phyloP scores from a whole-genome alignment of 1,139 yeast genomes.

The Yamadazyma membranifaciens region DNA sequence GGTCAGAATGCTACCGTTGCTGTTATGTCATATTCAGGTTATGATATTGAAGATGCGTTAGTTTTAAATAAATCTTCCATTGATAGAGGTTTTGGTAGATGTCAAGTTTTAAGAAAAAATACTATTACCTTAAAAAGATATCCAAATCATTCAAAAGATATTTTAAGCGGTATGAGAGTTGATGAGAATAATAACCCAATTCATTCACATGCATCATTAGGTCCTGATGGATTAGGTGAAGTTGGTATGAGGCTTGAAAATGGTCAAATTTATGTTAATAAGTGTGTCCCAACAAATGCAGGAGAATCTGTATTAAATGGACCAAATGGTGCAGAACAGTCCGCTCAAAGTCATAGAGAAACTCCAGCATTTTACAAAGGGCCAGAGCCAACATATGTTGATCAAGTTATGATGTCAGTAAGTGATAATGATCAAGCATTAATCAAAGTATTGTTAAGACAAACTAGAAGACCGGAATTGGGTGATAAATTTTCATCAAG shows the following conservation, averaged over 20 bases:
- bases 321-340: conserved; percentile 19
- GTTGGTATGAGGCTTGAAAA: conserved; percentile 89
- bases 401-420: conserved; percentile 96
- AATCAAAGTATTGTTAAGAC: conserved; percentile 87
- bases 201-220: conserved; percentile 81
- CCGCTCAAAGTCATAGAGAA: conserved; percentile 70
- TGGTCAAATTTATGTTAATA: conserved; percentile 93
- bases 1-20: conserved; percentile 99
- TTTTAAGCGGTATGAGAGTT: conserved; percentile 86
- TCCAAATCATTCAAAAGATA: conserved; percentile 91
- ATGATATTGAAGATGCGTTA: conserved; percentile 98
- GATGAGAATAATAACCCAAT: conserved; percentile 79
- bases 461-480: conserved; percentile 95
- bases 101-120: conserved; percentile 94
- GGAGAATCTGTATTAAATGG: conserved; percentile 63
- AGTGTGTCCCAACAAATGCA: conserved; percentile 86
- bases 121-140: conserved; percentile 87
- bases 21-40: conserved; percentile 98
- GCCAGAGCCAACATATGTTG: conserved; percentile 93
- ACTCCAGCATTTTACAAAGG: conserved; percentile 91
- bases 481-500: conserved; percentile 97
- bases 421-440: conserved; percentile 94
- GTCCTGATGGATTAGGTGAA: conserved; percentile 96
- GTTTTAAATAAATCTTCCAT: conserved; percentile 89
- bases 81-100: conserved; percentile 97